Evolutionary conservation across 2,329 filamentous ascomycete genomes (phyloP), one percentile per base, ranked within the genome.

Genomic region (Xylaria sp.): DNA sequence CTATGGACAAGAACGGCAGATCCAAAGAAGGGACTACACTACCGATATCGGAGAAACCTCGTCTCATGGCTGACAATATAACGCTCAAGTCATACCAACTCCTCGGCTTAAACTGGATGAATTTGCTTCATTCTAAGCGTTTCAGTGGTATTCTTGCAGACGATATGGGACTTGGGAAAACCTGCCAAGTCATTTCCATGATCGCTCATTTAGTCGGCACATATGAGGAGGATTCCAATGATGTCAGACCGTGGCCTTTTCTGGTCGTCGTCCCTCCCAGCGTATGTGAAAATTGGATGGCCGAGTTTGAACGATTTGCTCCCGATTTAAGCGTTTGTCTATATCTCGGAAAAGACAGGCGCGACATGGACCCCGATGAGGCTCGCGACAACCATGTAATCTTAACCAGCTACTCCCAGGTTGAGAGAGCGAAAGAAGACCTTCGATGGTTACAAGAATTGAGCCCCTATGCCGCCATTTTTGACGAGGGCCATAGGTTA

Each of bases 161-260:
- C 78, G 96, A 99, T 78, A 99, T 99, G 96, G 96, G 93, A 61
- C 84, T 95, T 50, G 96, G 96, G 55, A 99, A 99, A 84, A 99
- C 96, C 0, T 98, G 94, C 75, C 95, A 99, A 77, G 94, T 98
- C 70, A 97, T 99, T 74, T 90, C 94, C 0, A 94, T 99, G 76
- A 86, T 99, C 55, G 92, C 94, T 18, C 91, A 97, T 75, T 84
- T 99, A 32, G 89, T 92, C 18, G 89, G 94, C 76, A 88, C 88
- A 37, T 89, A 85, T 69, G 77, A 84, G 41, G 76, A 76, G 6
- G 70, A 74, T 1, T 65, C 65, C 6, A 70, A 72, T 2, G 71
- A 74, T 1, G 59, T 74, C 4, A 74, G 76, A 82, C 71, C 89
- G 77, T 84, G 94, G 93, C 76, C 94, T 84, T 83, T 97, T 78